Conservation (phyloP, 108 stramenopile genomes). For the Nitzschia sp. region DNA sequence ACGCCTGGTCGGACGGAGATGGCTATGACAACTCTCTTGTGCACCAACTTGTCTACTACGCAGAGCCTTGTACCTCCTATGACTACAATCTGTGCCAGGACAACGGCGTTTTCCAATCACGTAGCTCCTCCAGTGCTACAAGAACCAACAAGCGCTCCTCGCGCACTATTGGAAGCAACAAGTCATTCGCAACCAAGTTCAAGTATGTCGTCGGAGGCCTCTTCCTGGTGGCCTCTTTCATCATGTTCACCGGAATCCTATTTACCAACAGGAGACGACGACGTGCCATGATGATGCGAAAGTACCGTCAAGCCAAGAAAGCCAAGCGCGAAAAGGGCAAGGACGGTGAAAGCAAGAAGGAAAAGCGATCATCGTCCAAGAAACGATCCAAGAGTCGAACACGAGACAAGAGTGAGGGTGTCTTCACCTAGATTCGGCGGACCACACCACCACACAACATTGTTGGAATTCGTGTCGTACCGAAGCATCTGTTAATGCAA, state of each 20-base stretch:
- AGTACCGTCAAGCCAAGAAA: slow-evolving; percentile 65
- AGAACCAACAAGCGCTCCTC: slow-evolving; percentile 15
- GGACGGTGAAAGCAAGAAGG: slow-evolving; percentile 30
- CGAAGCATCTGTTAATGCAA: too few relatives aligned
- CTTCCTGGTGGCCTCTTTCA: slow-evolving; percentile 68
- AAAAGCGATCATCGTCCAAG: slow-evolving; percentile 36
- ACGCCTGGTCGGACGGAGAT: slow-evolving; percentile 29
- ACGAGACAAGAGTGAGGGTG: slow-evolving; percentile 42
- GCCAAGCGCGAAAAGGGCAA: slow-evolving; percentile 45
- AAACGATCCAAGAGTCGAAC: slow-evolving; percentile 45
- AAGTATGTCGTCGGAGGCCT: slow-evolving; percentile 83
- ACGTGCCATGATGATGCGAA: slow-evolving; percentile 86
- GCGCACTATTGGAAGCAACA: slow-evolving; percentile 38
- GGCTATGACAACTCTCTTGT: slow-evolving; percentile 43
- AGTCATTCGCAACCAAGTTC: slow-evolving; percentile 67
- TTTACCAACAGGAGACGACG: slow-evolving; percentile 83
- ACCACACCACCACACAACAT: neutral
- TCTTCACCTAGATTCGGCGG: slow-evolving; percentile 48
- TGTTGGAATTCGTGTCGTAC: too few relatives aligned
- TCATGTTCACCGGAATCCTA: slow-evolving; percentile 88
- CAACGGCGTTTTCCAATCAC: slow-evolving; percentile 22
- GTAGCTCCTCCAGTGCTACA: slow-evolving; percentile 23
- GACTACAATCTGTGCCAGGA: slow-evolving; percentile 58
- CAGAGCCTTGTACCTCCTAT: slow-evolving; percentile 56
- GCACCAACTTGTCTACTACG: slow-evolving; percentile 47